Base-by-base conservation (phyloP, 805 yeast genomes). In the Pichia scutulata region DNA sequence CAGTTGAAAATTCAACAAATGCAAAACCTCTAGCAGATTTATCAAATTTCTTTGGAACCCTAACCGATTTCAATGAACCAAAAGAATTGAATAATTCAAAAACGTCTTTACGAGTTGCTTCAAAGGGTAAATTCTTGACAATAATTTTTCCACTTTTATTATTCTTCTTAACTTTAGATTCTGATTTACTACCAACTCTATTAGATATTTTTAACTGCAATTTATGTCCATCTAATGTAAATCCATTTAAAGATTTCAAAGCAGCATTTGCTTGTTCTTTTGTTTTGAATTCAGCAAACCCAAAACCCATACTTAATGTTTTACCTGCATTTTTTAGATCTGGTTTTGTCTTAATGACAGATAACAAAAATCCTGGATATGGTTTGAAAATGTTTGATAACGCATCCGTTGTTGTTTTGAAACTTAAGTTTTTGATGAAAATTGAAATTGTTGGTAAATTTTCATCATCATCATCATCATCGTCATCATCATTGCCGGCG, bases 21-120 rank as follows among this genome's bases (percentile, higher is more conserved):
- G 98, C 99, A 73, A 93, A 93, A 65, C 99, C 99, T 65, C 99
- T 82, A 13, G 97, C 95, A 37, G 89, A 78, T 64, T 85, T 86
- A 75, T 93, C 95, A 72, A 92, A 90, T 67, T 93, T 93, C 79
- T 86, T 86, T 30, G 99, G 99, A 45, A 93, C 92, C 63, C 99
- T 82, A 41, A 90, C 97, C 2, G 97, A 86, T 61, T 90, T 88
- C 62, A 93, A 74, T 69, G 87, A 90, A 52, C 99, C 99, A 70
- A 92, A 93, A 1, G 98, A 84, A 52, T 93, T 89, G 70, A 93
- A 90, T 56, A 93, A 73, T 65, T 89, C 95, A 61, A 87, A 82
- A n/a, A 93, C 81, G 63, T 93, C 98, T 61, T 87, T 86, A 69
- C 96, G 82, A 2, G 93, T 77, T 21, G 97, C 90, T 70, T 93